A percentile compares a stretch with the other conserved stretches of the same genome.
These are phyloP conservation scores for Hibiscus trionum DNA, from an alignment of 345 rosid species.

Conservation along the genomic window DNA sequence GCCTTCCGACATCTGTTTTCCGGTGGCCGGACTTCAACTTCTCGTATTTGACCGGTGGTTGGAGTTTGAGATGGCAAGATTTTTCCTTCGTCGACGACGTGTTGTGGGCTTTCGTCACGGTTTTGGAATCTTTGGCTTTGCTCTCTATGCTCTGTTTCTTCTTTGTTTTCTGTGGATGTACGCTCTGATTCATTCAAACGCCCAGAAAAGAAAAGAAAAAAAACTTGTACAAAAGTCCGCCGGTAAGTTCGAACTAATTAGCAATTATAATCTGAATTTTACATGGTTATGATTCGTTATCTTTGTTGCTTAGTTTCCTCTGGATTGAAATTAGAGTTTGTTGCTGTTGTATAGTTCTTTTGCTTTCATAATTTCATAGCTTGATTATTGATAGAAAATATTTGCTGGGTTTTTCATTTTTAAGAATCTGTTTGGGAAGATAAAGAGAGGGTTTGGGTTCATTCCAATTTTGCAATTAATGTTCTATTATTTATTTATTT, in stretches of 20 bases:
- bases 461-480: no score
- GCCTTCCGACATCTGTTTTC: conserved; percentile 25
- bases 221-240: neutral
- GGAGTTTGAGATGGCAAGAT: conserved; percentile 30
- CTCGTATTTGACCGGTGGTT: conserved; percentile 31
- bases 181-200: conserved; percentile 35
- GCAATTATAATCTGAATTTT: neutral
- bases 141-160: conserved; percentile 67
- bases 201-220: neutral
- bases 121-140: conserved; percentile 62
- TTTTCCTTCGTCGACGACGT: conserved; percentile 59
- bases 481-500: no score
- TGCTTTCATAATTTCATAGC: neutral
- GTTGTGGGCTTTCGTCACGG: conserved; percentile 53
- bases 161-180: conserved; percentile 77
- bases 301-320: no score
- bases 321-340: neutral
- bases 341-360: neutral
- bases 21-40: conserved; percentile 63
- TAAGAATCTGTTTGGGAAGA: neutral
- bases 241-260: neutral
- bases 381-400: neutral
- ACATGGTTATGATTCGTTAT: neutral
- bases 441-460: no score
- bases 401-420: neutral